Evolutionary conservation across 2,329 filamentous ascomycete species (phyloP).

Genomic region (Penicillium paneum): DNA sequence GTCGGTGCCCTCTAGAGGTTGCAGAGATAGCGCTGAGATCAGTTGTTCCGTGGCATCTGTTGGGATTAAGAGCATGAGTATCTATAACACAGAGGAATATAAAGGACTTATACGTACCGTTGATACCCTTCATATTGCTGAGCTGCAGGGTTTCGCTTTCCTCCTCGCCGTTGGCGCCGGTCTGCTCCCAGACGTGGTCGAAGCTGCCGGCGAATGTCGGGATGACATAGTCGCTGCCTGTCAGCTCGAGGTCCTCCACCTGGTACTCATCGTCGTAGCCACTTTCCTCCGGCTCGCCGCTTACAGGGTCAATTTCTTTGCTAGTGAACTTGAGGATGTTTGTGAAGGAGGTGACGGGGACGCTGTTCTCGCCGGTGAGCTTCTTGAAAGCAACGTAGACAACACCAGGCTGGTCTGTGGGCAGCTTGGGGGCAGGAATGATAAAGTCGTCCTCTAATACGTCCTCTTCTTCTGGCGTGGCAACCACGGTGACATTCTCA

Average conservation of each 20-base stretch:
- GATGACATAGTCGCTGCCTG: conserved; percentile 88
- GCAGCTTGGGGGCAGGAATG: conserved; percentile 78
- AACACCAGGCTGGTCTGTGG: conserved; percentile 82
- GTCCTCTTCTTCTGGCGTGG: conserved; percentile 76
- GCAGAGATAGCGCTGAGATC: conserved; percentile 78
- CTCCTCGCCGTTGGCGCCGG: conserved; percentile 83
- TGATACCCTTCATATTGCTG: conserved; percentile 83
- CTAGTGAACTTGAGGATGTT: conserved; percentile 95
- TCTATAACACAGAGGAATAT: conserved; percentile 24
- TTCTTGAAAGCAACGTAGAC: conserved; percentile 96
- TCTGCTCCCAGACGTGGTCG: conserved; percentile 91
- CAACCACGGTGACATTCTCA: conserved; percentile 81
- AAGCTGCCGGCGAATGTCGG: conserved; percentile 94
- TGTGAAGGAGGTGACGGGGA: conserved; percentile 77
- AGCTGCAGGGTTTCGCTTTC: conserved; percentile 88
- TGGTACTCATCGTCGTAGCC: conserved; percentile 99
- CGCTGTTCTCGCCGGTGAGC: conserved; percentile 67
- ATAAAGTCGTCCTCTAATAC: conserved; percentile 80
- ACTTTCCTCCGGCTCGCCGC: conserved; percentile 82
- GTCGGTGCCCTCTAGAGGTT: conserved; percentile 91
- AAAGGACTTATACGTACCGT: conserved; percentile 59
- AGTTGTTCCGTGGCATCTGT: conserved; percentile 90
- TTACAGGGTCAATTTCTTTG: conserved; percentile 95
- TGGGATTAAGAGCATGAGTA: background rate
- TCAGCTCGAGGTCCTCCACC: conserved; percentile 86